Base-by-base conservation (phyloP, 2,329 filamentous ascomycete species). In the Neonectria punicea region DNA sequence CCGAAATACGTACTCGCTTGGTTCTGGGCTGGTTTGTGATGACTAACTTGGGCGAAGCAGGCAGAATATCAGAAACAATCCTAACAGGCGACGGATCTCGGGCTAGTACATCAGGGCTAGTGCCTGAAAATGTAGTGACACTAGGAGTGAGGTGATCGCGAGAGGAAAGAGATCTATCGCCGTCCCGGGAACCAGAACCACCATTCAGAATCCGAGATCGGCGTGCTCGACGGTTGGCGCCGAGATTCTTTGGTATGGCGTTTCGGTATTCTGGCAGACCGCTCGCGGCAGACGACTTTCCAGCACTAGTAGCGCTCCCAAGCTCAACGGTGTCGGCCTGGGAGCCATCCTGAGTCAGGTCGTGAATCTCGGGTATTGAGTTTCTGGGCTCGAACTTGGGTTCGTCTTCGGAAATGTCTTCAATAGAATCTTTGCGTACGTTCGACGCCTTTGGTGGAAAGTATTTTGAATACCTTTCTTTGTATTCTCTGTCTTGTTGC, bases 41-140 rank as follows among this genome's bases (percentile, higher is more conserved):
- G 28, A 43, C 41, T 43, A 59, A 49, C 20, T 68, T 65, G 54
- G 51, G 32, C 44, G 36, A 39, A 39, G 46, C 63, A 11, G 34
- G 18, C 32, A 36, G 30, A 43, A 74, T 7, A 61, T 77, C 73
- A 11, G 76, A 78, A 22, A 53, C 63, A 18, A 75, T 51, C 11
- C 70, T 65, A 22, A 70, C 51, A 2, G 66, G 70, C 13, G 73
- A 66, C 2, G 70, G 71, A 36, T 66, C 63, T 10, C 25, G 53
- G 14, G 41, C 59, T 10, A 78, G 60, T 9, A 62, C 59, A 66
- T 79, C 76, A 6, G 75, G 72, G 25, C 74, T 78, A 11, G 44
- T 51, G 13, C 28, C 18, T 25, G 43, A 34, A 18, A 61, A 22
- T 7, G 39, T n/a, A 28, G 5, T 20, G 7, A 13, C 39, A 41